Conservation (phyloP, 2,329 filamentous ascomycete species). For the Pseudogymnoascus sp. region DNA sequence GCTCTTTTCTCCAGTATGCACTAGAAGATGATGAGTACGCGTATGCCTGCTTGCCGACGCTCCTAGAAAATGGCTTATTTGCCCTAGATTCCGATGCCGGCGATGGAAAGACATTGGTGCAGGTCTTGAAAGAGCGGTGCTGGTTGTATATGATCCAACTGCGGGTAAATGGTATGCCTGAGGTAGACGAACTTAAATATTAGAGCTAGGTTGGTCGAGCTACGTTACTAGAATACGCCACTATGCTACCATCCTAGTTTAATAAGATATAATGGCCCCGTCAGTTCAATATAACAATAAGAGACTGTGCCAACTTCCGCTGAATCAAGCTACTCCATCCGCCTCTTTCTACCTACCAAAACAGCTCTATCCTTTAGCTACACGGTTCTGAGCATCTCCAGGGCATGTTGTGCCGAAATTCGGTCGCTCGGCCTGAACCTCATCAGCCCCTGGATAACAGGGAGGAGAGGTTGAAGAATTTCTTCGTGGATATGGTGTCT, state of each 20-base stretch:
- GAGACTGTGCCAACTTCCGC: neutral
- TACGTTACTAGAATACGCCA: neutral
- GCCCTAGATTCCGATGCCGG: neutral
- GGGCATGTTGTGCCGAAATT: slow-evolving; percentile 1
- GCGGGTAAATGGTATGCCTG: neutral
- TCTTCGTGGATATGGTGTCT: neutral
- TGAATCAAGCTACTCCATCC: neutral
- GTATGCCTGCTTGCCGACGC: neutral
- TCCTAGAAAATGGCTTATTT: neutral
- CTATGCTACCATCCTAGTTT: neutral
- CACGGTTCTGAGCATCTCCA: neutral
- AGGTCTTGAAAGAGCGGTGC: neutral
- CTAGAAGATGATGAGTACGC: neutral
- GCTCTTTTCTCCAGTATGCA: neutral
- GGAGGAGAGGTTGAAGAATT: neutral
- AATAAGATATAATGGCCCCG: neutral
- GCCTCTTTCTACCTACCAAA: neutral
- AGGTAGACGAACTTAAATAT: neutral
- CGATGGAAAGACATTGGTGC: neutral
- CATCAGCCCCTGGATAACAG: slow-evolving; percentile 3
- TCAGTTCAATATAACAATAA: neutral
- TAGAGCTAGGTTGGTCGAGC: neutral
- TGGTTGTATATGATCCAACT: neutral
- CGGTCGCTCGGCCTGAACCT: neutral
- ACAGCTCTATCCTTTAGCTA: neutral